Evolutionary conservation across 2,329 filamentous ascomycete genomes (phyloP), one percentile per base, ranked within the genome.

Genomic region (Fusarium xyrophilum): DNA sequence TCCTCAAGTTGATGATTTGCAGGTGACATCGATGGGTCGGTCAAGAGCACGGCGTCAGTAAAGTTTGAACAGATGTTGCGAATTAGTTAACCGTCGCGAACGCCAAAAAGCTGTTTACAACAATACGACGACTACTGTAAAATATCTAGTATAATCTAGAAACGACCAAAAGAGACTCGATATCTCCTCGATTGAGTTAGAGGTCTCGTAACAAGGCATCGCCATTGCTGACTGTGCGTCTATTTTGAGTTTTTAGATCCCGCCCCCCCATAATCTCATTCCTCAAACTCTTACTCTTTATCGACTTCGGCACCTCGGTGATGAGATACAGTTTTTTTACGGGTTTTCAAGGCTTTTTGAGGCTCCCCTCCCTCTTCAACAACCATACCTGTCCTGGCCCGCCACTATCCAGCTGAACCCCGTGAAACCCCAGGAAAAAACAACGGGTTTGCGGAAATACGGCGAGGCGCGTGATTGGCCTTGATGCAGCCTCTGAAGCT

Each of bases 401-500:
- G 60, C 40, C 53, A 65, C 46, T 30, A 38, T 35, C 39, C 17
- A 65, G 46, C 62, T 65, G 53, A 65, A 60, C 30, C 46, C 21
- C 32, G 38, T 54, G 17, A n/a, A 21, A 27, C 28, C 60, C 60
- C 60, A 36, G 27, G 15, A 32, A 53, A 60, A 33, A 48, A 39
- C 15, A 21, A 33, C 36, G 23, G n/a, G 42, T 48, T 35, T 21
- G 65, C 54, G 55, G 54, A 39, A 55, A 61, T 54, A 60, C 46
- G 47, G 54, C 43, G 25, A 13, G 44, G 48, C n/a, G 36, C 15
- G 15, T 65, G 42, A 68, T 68, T 68, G 65, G 65, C 36, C 33
- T 56, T 44, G 12, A 8, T 39, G 27, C 13, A 42, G 27, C 8
- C 28, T 47, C 28, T 30, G n/a, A 32, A 13, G 27, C 27, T 46